Evolutionary conservation across 176 grass and related monocot species (phyloP).

Genomic region (Hordeum marinum): DNA sequence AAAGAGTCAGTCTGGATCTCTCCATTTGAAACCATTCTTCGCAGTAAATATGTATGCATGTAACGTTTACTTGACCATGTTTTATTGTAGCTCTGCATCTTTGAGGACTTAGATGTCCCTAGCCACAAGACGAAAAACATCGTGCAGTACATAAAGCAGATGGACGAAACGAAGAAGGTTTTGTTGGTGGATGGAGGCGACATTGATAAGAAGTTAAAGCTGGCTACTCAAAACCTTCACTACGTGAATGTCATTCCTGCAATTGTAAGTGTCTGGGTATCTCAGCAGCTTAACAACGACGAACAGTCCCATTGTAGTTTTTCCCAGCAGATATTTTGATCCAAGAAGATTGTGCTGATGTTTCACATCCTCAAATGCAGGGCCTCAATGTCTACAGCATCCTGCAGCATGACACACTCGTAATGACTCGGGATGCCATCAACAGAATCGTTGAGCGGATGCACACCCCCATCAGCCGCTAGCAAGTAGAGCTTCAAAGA

Average conservation of each 20-base stretch:
- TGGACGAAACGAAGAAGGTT: constrained; percentile 71
- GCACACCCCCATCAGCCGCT: constrained; percentile 74
- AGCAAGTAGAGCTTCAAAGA: not conserved
- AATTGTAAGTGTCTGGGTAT: constrained; percentile 53
- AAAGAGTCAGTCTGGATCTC: not conserved
- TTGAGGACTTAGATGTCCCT: constrained; percentile 62
- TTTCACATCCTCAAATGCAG: constrained; percentile 35
- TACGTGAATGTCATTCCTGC: constrained; percentile 78
- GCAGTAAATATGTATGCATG: not conserved
- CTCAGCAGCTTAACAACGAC: not conserved
- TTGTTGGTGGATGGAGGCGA: constrained; percentile 69
- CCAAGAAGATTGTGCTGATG: not conserved
- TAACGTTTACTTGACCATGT: not conserved
- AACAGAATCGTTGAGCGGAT: constrained; percentile 78
- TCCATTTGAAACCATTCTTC: not conserved
- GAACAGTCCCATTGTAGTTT: not conserved
- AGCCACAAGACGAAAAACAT: constrained; percentile 91
- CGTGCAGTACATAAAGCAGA: constrained; percentile 55
- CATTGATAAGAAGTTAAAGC: constrained; percentile 66
- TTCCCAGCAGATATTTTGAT: not conserved
- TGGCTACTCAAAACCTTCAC: constrained; percentile 81
- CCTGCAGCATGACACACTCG: constrained; percentile 79
- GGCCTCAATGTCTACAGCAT: constrained; percentile 85
- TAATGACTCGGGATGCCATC: constrained; percentile 63
- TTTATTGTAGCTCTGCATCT: constrained; percentile 57